Conservation (phyloP, 805 yeast species). For the Priceomyces medius region DNA sequence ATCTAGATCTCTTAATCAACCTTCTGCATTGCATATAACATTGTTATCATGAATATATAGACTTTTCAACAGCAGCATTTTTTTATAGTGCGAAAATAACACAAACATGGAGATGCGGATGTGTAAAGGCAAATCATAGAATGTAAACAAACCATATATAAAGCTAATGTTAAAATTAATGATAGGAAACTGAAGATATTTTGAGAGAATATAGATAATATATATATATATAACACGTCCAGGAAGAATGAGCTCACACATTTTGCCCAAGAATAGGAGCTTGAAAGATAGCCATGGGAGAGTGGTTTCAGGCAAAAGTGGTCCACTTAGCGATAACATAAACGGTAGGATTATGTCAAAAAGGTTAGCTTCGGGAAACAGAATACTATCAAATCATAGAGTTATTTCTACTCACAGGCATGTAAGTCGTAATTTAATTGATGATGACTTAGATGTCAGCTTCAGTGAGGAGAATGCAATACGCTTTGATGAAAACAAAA, state of each 20-base stretch:
- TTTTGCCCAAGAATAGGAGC: slow-evolving; percentile 27
- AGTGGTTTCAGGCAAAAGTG: slow-evolving; percentile 12
- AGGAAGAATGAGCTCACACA: slow-evolving; percentile 14
- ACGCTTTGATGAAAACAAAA: slow-evolving; percentile 41
- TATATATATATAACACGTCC: too few relatives aligned
- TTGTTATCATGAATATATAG: too few relatives aligned
- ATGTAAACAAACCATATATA: background rate
- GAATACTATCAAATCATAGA: slow-evolving; percentile 8
- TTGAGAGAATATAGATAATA: too few relatives aligned
- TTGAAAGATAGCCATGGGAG: slow-evolving; percentile 7
- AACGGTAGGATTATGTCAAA: slow-evolving; percentile 7
- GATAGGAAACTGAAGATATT: too few relatives aligned
- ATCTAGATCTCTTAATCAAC: background rate
- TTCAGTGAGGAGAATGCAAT: slow-evolving; percentile 39
- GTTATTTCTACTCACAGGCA: slow-evolving; percentile 14
- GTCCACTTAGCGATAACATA: slow-evolving; percentile 3
- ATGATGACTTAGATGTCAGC: slow-evolving; percentile 16
- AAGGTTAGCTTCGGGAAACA: slow-evolving; percentile 8
- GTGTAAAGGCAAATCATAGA: background rate
- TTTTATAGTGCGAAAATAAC: background rate
- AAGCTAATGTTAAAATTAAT: too few relatives aligned
- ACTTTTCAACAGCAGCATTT: background rate
- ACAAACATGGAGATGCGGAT: background rate
- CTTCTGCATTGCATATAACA: background rate
- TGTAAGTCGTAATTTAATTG: slow-evolving; percentile 18